Evolutionary conservation across 495 filamentous ascomycete species (phyloP).

Genomic region (Bryoglossum gracile): DNA sequence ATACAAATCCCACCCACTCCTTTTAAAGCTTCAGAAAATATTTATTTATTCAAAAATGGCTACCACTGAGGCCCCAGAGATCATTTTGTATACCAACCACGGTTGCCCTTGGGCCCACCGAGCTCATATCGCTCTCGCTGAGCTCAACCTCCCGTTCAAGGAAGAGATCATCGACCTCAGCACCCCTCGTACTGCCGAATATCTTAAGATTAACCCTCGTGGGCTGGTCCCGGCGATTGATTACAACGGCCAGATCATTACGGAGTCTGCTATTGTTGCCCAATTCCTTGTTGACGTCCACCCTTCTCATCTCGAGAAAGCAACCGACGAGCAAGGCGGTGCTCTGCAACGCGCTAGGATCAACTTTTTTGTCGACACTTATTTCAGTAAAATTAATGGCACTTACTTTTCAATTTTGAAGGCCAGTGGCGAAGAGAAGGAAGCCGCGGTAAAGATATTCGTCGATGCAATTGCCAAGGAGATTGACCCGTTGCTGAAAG

Average conservation of each 20-base stretch:
- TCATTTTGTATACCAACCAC: conserved; percentile 68
- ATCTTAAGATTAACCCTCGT: conserved; percentile 78
- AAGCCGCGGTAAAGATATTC: conserved; percentile 30
- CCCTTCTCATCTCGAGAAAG: conserved; percentile 45
- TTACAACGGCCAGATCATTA: conserved; percentile 65
- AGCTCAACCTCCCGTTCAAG: conserved; percentile 65
- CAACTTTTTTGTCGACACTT: conserved; percentile 73
- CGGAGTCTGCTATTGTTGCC: conserved; percentile 61
- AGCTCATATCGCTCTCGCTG: conserved; percentile 67
- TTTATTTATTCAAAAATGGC: no score
- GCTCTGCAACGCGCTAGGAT: conserved; percentile 56
- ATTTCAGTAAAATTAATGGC: conserved; percentile 51
- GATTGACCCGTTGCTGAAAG: conserved; percentile 61
- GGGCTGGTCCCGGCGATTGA: conserved; percentile 70
- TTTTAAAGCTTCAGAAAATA: no score
- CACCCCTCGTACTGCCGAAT: conserved; percentile 71
- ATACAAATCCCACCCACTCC: no score
- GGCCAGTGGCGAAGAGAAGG: conserved; percentile 35
- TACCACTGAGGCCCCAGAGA: conserved; percentile 27
- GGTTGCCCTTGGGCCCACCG: conserved; percentile 78
- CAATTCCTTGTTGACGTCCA: conserved; percentile 60
- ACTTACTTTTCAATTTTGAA: conserved; percentile 36
- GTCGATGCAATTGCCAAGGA: conserved; percentile 57
- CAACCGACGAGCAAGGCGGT: conserved; percentile 33
- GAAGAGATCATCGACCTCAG: conserved; percentile 74